phyloP scores from a whole-genome alignment of 345 rosid species.

The Eucalyptus sp. region DNA sequence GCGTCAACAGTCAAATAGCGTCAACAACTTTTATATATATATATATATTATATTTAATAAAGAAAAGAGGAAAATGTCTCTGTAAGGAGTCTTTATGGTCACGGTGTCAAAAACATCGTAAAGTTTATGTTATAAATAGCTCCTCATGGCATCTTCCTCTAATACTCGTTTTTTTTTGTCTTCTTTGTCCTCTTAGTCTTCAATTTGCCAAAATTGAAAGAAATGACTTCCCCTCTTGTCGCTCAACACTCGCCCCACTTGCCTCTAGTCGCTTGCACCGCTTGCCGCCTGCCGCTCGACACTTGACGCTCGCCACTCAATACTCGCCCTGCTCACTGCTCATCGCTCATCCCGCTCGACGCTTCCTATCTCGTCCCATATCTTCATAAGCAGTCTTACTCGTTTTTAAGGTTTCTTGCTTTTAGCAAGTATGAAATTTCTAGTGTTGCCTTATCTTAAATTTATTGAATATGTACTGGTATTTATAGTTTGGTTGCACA shows the following conservation, averaged over 20 bases:
- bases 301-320: too few relatives aligned
- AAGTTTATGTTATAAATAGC: rapidly evolving
- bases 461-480: rapidly evolving
- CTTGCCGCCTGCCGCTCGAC: rapidly evolving
- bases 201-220: too few relatives aligned
- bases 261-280: rapidly evolving
- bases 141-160: rapidly evolving
- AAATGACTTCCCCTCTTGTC: too few relatives aligned
- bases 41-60: too few relatives aligned
- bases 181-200: rapidly evolving
- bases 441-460: too few relatives aligned
- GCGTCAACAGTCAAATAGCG: too few relatives aligned
- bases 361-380: rapidly evolving
- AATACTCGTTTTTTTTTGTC: rapidly evolving
- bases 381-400: too few relatives aligned
- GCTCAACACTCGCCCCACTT: rapidly evolving
- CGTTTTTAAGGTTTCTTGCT: rapidly evolving
- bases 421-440: too few relatives aligned
- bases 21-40: too few relatives aligned
- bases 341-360: rapidly evolving
- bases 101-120: rapidly evolving
- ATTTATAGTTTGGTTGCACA: too few relatives aligned
- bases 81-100: rapidly evolving
- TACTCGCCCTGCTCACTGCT: too few relatives aligned
- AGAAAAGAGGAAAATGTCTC: too few relatives aligned